phyloP scores from a whole-genome alignment of 139 green algal genomes.

The Tetradesmus lagerheimii region DNA sequence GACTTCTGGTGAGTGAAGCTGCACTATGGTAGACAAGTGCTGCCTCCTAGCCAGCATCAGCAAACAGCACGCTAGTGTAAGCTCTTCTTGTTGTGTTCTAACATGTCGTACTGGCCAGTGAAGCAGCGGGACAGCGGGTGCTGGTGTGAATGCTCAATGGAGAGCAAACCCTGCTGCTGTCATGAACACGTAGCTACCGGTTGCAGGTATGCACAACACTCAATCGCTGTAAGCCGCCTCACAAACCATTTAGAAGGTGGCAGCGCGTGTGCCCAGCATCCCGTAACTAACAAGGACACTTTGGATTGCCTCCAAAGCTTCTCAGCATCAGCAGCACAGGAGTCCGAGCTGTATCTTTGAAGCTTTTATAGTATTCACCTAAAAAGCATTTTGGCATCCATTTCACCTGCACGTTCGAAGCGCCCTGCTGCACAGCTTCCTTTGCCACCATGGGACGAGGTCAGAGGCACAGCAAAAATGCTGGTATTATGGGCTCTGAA shows the following conservation, averaged over 20 bases:
- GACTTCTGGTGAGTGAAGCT: neutral
- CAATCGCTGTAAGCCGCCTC: no score
- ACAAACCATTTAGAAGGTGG: neutral
- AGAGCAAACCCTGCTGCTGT: no score
- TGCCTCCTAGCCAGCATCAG: neutral
- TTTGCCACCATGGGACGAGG: conserved; percentile 70
- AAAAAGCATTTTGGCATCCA: neutral
- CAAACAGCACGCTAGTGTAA: neutral
- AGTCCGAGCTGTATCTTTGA: neutral
- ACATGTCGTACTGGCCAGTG: neutral
- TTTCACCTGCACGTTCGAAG: neutral
- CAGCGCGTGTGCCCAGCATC: neutral
- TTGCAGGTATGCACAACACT: no score
- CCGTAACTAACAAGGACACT: neutral
- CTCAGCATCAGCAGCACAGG: neutral
- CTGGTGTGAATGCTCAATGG: no score
- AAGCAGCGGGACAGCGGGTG: neutral
- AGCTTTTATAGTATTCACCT: neutral
- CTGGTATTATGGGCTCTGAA: conserved; percentile 89
- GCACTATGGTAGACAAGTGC: neutral
- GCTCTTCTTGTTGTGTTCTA: neutral
- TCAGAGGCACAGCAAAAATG: conserved; percentile 92
- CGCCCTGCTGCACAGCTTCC: neutral
- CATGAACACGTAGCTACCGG: no score
- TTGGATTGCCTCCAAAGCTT: neutral